These are phyloP conservation scores for Plantago ovata DNA, from an alignment of 257 asterid genomes.

Conservation along the genomic window DNA sequence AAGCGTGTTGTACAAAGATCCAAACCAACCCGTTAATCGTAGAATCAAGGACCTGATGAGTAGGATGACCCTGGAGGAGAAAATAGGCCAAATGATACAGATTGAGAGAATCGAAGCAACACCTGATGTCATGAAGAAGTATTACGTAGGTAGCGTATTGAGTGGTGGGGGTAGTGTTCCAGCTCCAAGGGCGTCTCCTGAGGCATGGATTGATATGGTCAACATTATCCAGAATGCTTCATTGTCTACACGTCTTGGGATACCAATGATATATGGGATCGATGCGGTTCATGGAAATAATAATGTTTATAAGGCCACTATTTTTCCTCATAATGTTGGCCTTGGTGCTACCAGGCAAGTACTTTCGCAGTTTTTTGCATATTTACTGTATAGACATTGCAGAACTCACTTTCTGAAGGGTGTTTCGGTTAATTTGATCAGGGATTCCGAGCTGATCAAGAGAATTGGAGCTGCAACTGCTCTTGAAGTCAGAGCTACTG, in stretches of 20 bases:
- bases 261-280: conserved; percentile 47
- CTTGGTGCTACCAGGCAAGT: conserved; percentile 44
- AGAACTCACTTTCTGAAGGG: not conserved
- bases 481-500: conserved; percentile 22
- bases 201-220: conserved; percentile 45
- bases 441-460: conserved; percentile 18
- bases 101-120: conserved; percentile 54
- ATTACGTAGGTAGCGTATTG: conserved; percentile 39
- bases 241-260: conserved; percentile 34
- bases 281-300: conserved; percentile 48
- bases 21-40: conserved; percentile 32
- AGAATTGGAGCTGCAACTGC: conserved; percentile 22
- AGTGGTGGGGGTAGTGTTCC: conserved; percentile 43
- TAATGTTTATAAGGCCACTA: conserved; percentile 35
- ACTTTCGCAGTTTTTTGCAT: not conserved
- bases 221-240: conserved; percentile 32
- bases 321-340: conserved; percentile 42
- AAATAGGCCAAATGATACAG: conserved; percentile 67
- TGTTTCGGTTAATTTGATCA: not conserved
- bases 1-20: conserved; percentile 42
- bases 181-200: conserved; percentile 24
- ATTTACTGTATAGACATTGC: not conserved
- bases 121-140: conserved; percentile 42
- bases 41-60: conserved; percentile 44
- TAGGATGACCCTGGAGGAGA: conserved; percentile 57